Evolutionary conservation across 768 basidiomycete genomes (phyloP).

Genomic region (Naganishia kalamii): DNA sequence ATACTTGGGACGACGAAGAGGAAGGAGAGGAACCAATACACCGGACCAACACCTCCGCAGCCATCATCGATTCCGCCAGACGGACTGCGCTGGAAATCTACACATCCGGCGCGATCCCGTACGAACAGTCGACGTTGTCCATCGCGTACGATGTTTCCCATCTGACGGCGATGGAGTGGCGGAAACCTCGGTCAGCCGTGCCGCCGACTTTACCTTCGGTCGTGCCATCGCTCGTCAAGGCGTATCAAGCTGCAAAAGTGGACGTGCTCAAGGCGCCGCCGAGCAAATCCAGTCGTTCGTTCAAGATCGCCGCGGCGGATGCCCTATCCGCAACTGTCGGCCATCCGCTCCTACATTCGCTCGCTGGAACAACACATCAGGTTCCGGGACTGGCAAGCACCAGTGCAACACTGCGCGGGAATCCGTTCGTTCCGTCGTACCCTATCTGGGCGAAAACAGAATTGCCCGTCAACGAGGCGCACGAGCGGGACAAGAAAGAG

Average conservation of each 20-base stretch:
- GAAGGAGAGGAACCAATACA: neutral
- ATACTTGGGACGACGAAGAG: neutral
- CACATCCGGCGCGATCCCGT: slow-evolving; percentile 18
- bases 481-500: neutral
- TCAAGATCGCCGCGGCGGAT: slow-evolving; percentile 16
- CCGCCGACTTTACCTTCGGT: slow-evolving; percentile 3
- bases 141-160: slow-evolving; percentile 18
- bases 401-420: slow-evolving; percentile 7
- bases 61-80: neutral
- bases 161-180: slow-evolving; percentile 3
- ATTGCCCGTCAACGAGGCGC: slow-evolving; percentile 14
- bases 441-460: slow-evolving; percentile 16
- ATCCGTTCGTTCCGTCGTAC: slow-evolving; percentile 18
- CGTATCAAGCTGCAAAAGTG: slow-evolving; percentile 10
- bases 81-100: slow-evolving; percentile 16
- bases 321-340: neutral
- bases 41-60: neutral
- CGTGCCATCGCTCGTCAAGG: slow-evolving; percentile 15
- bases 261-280: slow-evolving; percentile 12
- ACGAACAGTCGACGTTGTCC: slow-evolving; percentile 5
- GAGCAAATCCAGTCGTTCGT: slow-evolving; percentile 7
- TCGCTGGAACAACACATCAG: slow-evolving; percentile 15
- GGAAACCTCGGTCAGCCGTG: neutral
- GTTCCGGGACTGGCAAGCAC: slow-evolving; percentile 11
- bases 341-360: slow-evolving; percentile 6